Conservation (phyloP, 352 stramenopile species). For the Peronospora belbahrii region DNA sequence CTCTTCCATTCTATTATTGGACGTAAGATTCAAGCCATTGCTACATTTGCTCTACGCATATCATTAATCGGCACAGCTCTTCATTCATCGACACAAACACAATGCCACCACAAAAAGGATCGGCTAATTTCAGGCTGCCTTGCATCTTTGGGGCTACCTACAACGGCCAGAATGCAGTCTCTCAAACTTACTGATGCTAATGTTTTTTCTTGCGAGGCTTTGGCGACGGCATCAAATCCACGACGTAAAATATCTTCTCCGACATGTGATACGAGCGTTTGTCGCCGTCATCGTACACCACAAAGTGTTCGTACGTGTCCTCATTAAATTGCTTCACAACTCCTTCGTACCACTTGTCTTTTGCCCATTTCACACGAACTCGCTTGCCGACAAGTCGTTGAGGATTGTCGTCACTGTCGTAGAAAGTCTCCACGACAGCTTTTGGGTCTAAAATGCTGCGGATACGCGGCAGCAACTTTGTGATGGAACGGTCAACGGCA, state of each 20-base stretch:
- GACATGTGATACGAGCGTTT: conserved; percentile 85
- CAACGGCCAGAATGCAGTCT: conserved; percentile 7
- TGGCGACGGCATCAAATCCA: conserved; percentile 30
- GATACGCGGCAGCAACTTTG: conserved; percentile 52
- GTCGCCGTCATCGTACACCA: conserved; percentile 83
- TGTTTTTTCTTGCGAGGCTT: conserved; percentile 26
- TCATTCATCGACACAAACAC: conserved; percentile 10
- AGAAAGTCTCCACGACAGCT: conserved; percentile 58
- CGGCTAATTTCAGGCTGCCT: conserved; percentile 14
- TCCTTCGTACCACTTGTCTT: conserved; percentile 87
- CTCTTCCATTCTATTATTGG: not conserved
- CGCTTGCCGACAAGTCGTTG: conserved; percentile 73
- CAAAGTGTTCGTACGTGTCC: conserved; percentile 70
- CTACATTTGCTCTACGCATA: not conserved
- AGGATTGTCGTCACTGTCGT: conserved; percentile 86
- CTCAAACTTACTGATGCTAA: conserved; percentile 15
- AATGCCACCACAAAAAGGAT: conserved; percentile 9
- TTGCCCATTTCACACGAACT: conserved; percentile 84
- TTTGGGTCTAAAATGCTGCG: conserved; percentile 40
- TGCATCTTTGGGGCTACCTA: conserved; percentile 19
- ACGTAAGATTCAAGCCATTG: not conserved
- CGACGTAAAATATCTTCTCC: conserved; percentile 83
- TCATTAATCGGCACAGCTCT: not conserved
- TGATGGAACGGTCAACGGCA: conserved; percentile 50
- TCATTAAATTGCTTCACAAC: conserved; percentile 72